Evolutionary conservation across 1,284 basidiomycete genomes (phyloP).

Genomic region (Sanguinoderma infundibulare): DNA sequence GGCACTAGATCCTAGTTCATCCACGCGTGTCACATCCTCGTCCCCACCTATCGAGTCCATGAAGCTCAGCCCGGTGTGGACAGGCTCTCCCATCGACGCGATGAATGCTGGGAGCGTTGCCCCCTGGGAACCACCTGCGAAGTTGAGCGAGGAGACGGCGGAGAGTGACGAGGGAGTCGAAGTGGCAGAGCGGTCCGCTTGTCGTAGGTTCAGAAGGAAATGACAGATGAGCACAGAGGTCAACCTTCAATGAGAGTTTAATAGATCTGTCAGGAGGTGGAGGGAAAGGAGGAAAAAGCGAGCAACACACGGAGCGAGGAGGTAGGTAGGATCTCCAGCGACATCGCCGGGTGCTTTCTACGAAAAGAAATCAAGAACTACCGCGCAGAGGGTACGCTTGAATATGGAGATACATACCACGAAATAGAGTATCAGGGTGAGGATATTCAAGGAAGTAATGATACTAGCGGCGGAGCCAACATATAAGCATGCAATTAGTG

Average conservation of each 20-base stretch:
- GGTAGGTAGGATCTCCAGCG: neutral
- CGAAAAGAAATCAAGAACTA: neutral
- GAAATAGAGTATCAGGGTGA: neutral
- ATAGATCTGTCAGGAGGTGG: neutral
- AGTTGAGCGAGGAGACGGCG: too few relatives aligned
- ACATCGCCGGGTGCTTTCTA: neutral
- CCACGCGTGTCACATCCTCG: too few relatives aligned
- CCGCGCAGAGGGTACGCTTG: neutral
- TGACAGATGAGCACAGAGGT: neutral
- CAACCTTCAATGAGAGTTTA: neutral
- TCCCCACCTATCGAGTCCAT: too few relatives aligned
- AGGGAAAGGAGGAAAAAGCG: neutral
- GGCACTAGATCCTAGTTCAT: too few relatives aligned
- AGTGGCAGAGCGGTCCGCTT: too few relatives aligned
- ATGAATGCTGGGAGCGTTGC: too few relatives aligned
- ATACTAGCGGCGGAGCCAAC: neutral
- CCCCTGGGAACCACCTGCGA: too few relatives aligned
- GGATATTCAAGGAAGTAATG: neutral
- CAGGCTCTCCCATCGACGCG: too few relatives aligned
- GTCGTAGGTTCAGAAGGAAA: neutral
- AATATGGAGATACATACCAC: neutral
- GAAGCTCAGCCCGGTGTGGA: too few relatives aligned
- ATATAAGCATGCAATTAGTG: neutral
- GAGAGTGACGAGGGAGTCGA: too few relatives aligned
- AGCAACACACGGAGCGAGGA: neutral